Conservation (phyloP, 768 basidiomycete species). For the Dentipellis sp. region DNA sequence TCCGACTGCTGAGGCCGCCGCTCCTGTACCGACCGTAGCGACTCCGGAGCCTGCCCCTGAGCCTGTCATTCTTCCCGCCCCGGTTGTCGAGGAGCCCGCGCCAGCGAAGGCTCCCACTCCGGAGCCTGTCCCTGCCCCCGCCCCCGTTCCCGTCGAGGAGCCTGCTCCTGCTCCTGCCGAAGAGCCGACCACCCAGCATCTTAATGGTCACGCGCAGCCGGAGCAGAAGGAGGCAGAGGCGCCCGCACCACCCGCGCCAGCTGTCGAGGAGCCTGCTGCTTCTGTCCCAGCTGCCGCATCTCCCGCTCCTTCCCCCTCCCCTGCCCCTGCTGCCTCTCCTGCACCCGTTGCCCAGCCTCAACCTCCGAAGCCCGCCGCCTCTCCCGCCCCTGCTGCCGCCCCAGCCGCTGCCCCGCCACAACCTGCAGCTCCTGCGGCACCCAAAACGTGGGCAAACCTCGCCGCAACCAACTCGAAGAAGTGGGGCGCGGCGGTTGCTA, state of each 20-base stretch:
- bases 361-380: conserved; percentile 16
- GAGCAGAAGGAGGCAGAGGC: conserved; percentile 28
- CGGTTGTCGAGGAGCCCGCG: conserved; percentile 9
- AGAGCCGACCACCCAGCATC: conserved; percentile 19
- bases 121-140: conserved; percentile 17
- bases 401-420: conserved; percentile 27
- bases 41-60: conserved; percentile 32
- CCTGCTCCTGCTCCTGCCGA: conserved; percentile 24
- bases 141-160: conserved; percentile 19
- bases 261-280: conserved; percentile 23
- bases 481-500: conserved; percentile 79
- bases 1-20: conserved; percentile 43
- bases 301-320: conserved; percentile 19
- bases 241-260: conserved; percentile 16
- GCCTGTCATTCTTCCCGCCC: conserved; percentile 20
- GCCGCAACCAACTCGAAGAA: conserved; percentile 76
- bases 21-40: conserved; percentile 22
- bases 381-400: conserved; percentile 24
- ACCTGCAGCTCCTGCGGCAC: conserved; percentile 37
- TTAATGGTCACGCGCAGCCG: conserved; percentile 21
- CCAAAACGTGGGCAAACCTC: conserved; percentile 88
- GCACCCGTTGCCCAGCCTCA: conserved; percentile 19
- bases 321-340: conserved; percentile 20
- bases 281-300: conserved; percentile 18
- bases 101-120: conserved; percentile 12